Conservation (phyloP, 1,139 yeast species). For the Candida tetrigidarum region DNA sequence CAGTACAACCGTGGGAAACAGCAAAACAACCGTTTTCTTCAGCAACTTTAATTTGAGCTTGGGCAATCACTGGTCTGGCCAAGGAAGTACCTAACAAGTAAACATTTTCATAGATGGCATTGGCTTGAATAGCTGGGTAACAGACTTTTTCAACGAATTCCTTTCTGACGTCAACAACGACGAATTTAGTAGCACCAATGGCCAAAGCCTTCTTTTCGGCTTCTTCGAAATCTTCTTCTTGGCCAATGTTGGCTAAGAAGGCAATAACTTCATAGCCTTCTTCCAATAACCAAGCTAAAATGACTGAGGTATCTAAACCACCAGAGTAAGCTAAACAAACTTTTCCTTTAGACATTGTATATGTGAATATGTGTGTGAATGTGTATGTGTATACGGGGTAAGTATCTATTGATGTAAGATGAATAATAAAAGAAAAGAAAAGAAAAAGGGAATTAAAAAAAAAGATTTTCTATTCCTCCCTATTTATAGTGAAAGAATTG, state of each 20-base stretch:
- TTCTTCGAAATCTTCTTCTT: conserved; percentile 98
- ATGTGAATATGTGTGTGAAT: not conserved
- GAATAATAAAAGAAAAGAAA: conserved; percentile 11
- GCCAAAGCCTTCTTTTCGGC: conserved; percentile 96
- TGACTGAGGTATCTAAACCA: conserved; percentile 97
- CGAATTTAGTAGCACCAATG: conserved; percentile 96
- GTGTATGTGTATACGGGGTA: no score
- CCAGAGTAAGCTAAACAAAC: conserved; percentile 99
- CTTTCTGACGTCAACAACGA: conserved; percentile 91
- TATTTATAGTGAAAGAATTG: conserved; percentile 2
- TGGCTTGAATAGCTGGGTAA: conserved; percentile 96
- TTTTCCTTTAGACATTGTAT: conserved; percentile 88
- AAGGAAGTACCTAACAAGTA: conserved; percentile 95
- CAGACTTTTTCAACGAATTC: conserved; percentile 90
- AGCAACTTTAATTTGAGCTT: conserved; percentile 97
- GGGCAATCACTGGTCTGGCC: conserved; percentile 98
- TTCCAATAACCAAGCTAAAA: conserved; percentile 97
- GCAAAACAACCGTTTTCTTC: conserved; percentile 98
- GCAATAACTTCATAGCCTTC: conserved; percentile 98
- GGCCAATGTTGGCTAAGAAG: conserved; percentile 97
- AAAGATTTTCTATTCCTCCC: not conserved
- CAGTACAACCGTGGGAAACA: conserved; percentile 98
- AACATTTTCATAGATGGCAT: conserved; percentile 97
- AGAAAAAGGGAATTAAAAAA: not conserved
- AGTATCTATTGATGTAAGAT: conserved; percentile 1